Base-by-base conservation (phyloP, 768 basidiomycete species). In the Russula ochroleuca region DNA sequence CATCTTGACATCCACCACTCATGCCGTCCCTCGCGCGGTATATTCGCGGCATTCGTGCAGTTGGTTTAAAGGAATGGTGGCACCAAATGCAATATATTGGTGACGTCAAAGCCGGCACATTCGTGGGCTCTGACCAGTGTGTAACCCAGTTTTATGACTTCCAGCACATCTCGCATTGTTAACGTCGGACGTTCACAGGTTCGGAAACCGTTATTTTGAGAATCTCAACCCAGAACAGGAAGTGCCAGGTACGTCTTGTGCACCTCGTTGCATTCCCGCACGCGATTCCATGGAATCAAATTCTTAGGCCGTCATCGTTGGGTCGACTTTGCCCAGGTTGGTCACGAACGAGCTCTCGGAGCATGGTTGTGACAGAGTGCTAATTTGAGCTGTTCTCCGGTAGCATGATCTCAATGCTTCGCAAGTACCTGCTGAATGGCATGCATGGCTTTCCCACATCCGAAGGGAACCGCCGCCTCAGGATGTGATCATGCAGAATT, bases 341-440 rank as follows among this genome's bases (percentile, higher is more conserved):
- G 80, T 45, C 31, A 25, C 43, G 17, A 10, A 33, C 14, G 19
- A 14, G 19, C 43, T 56, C 7, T 49, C n/a, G 37, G 21, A 47
- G 21, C 21, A n/a, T 35, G 23, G 17, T 41, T 15, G 5, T 38
- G 23, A n/a, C 25, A 38, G 19, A 14, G 54, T 33, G 33, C 40
- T 57, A 19, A 40, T 38, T 15, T 3, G 51, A 17, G 17, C 53
- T 63, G 65, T 47, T 25, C 51, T 43, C 57, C 38, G 38, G 15
- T 61, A 92, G 84, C 91, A 94, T 72, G 84, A 94, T 66, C 87
- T 81, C 76, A 89, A 98, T 70, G 92, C 91, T n/a, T 83, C 92
- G 0, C 96, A 99, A 78, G 87, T 97, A 40, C 91, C 94, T 17
- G 84, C 95, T 0, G 94, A 96, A 76, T 98, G 96, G 96, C 96